Conservation (phyloP, 1,139 yeast species). For the Saccharomyces pastorianus region DNA sequence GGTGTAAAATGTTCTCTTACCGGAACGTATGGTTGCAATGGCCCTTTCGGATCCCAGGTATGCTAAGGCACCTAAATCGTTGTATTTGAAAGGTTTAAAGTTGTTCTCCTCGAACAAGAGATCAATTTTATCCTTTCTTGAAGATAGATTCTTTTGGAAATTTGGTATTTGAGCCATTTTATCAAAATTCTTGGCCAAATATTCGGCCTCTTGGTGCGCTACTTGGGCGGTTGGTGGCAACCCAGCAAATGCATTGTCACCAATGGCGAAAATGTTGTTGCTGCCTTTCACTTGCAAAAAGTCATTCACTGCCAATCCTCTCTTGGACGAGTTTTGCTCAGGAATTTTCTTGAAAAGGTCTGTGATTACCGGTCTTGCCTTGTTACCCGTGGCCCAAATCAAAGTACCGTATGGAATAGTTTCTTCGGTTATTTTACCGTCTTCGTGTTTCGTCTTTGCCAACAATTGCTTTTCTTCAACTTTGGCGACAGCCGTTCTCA, state of each 20-base stretch:
- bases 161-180: conserved; percentile 63
- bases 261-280: conserved; percentile 74
- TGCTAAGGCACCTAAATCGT: conserved; percentile 70
- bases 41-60: conserved; percentile 89
- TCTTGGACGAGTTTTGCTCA: conserved; percentile 77
- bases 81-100: conserved; percentile 55
- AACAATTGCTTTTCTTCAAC: conserved; percentile 63
- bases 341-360: conserved; percentile 67
- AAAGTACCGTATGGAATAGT: conserved; percentile 86
- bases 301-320: conserved; percentile 81
- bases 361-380: conserved; percentile 70
- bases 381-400: conserved; percentile 98
- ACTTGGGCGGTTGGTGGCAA: conserved; percentile 97
- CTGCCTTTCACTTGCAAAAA: conserved; percentile 80
- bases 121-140: conserved; percentile 33
- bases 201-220: conserved; percentile 90
- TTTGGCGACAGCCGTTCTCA: conserved; percentile 81
- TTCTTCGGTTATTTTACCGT: conserved; percentile 42
- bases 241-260: conserved; percentile 86
- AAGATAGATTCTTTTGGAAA: conserved; percentile 41
- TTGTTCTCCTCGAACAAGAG: conserved; percentile 39
- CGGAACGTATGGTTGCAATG: conserved; percentile 88
- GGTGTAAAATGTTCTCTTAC: conserved; percentile 76
- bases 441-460: conserved; percentile 67
- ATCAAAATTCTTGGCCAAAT: conserved; percentile 67